A percentile compares a stretch with the other conserved stretches of the same genome.
Conservation (phyloP, 108 stramenopile genomes). For the Seminavis robusta region DNA sequence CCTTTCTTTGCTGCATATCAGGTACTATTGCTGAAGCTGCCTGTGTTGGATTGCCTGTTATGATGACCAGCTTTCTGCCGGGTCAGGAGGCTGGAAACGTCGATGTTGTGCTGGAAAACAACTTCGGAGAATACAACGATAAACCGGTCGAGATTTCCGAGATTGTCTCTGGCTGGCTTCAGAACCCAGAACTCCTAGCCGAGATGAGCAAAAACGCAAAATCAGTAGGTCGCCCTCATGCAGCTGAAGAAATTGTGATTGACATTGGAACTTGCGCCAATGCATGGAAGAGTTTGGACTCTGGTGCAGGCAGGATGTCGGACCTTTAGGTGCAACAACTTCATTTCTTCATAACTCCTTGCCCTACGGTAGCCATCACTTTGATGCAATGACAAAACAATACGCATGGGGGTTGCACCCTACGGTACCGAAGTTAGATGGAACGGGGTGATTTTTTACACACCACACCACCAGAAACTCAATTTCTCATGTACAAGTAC, state of each 20-base stretch:
- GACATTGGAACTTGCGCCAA: conserved; percentile 70
- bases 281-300: conserved; percentile 59
- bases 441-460: too few relatives aligned
- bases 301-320: too few relatives aligned
- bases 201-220: conserved; percentile 56
- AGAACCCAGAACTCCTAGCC: conserved; percentile 40
- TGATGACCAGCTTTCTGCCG: conserved; percentile 87
- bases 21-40: conserved; percentile 97
- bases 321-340: too few relatives aligned
- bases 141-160: conserved; percentile 56
- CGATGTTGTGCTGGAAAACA: conserved; percentile 70
- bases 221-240: conserved; percentile 66
- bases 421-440: too few relatives aligned
- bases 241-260: conserved; percentile 72
- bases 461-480: too few relatives aligned
- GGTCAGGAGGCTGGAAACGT: conserved; percentile 89
- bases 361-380: too few relatives aligned
- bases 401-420: too few relatives aligned
- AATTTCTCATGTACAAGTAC: too few relatives aligned
- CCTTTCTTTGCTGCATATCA: too few relatives aligned
- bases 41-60: conserved; percentile 82
- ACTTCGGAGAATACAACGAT: conserved; percentile 64
- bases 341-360: too few relatives aligned
- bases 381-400: too few relatives aligned
- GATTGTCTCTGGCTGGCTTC: conserved; percentile 60